Evolutionary conservation across 1,139 yeast species (phyloP), one percentile per base, ranked within the genome.

Genomic region (Candida glucosophila): DNA sequence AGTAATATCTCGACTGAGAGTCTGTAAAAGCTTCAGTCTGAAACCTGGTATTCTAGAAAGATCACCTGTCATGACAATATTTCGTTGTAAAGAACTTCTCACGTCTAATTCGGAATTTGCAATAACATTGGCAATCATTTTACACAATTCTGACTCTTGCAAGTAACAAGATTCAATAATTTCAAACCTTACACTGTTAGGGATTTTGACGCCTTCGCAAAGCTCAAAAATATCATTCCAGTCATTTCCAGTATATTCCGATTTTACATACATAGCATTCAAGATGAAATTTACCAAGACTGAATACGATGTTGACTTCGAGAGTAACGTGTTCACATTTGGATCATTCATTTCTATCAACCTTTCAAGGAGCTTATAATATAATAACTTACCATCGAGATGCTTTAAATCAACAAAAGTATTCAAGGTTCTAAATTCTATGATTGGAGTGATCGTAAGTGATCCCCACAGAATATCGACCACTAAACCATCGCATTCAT

Each of bases 381-480:
- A 66, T 11, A 33, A 22, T 7, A 28, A 12, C 11, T 10, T 52
- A 27, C 39, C 37, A 33, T 26, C 28, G 19, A 23, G 32, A 6
- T 19, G 15, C 14, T 30, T 29, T 13, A 14, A 6, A 41, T 33
- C 21, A 28, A 41, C 5, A 39, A 9, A 17, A 13, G 16, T 21
- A 11, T 47, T 48, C 19, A 60, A 34, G 19, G 50, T 41, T 32
- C 68, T 47, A 32, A 64, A 44, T 35, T 76, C 82, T 28, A 49
- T 49, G 1, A 81, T 65, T 0, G 79, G 72, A 3, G 58, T 53
- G 1, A 77, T 51, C 0, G 55, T 49, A 1, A 64, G 43, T 13
- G 59, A 52, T 16, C 58, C 58, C 77, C 80, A 73, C 0, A 72
- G 77, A 10, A 76, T 35, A 39, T 77, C 74, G 2, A 78, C 47